These are phyloP conservation scores for Elaeis guineensis DNA, from an alignment of 176 grass and related monocot genomes.

Conservation along the genomic window DNA sequence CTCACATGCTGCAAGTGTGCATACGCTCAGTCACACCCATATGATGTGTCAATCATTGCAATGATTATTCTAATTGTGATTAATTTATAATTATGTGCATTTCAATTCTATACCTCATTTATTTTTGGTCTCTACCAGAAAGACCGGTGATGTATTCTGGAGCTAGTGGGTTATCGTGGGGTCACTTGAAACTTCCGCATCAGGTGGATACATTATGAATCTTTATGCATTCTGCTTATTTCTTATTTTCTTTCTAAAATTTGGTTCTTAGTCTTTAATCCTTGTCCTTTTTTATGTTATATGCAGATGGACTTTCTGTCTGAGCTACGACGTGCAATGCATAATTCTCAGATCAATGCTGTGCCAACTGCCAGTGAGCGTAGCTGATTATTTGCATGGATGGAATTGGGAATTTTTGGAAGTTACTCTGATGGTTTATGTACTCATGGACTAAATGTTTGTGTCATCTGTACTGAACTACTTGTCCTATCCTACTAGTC, in stretches of 20 bases:
- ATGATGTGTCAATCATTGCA: no score
- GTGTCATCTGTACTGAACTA: no score
- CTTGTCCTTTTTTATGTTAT: neutral
- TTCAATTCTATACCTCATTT: neutral
- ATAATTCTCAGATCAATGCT: conserved; percentile 6
- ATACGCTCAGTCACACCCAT: no score
- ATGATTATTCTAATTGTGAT: no score
- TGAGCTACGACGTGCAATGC: conserved; percentile 12
- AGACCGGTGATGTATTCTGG: conserved; percentile 32
- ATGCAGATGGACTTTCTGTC: conserved; percentile 29
- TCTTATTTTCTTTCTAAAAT: neutral
- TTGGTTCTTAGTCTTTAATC: neutral
- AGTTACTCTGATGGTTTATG: no score
- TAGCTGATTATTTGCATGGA: no score
- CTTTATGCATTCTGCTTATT: neutral
- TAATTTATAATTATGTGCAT: neutral
- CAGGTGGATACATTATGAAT: conserved; percentile 16
- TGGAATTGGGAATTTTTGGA: no score
- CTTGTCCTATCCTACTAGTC: no score
- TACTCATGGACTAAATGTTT: no score
- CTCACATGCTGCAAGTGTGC: no score
- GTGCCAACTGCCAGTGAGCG: conserved; percentile 8
- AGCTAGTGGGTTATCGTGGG: conserved; percentile 35
- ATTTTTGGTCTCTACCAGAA: conserved; percentile 19
- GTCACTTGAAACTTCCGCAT: conserved; percentile 35